Evolutionary conservation across 768 basidiomycete species (phyloP).

Genomic region (Artomyces pyxidatus): DNA sequence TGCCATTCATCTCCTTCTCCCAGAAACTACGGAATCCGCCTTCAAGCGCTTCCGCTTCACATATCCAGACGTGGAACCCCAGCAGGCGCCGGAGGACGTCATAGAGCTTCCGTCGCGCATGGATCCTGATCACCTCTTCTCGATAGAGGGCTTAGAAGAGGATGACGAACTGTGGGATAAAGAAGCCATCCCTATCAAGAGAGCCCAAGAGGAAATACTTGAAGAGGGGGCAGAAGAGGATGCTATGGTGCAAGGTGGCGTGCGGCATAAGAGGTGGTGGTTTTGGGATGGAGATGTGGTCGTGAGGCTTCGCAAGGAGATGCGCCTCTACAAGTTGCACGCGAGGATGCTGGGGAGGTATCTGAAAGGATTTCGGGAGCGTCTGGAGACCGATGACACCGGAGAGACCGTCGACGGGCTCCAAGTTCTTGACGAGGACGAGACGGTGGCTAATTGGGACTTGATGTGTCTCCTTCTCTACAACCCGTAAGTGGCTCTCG

Average conservation of each 20-base stretch:
- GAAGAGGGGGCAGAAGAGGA: background rate
- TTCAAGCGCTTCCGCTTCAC: background rate
- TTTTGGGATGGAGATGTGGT: background rate
- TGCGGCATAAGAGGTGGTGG: background rate
- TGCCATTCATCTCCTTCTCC: too few relatives aligned
- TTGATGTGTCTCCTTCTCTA: background rate
- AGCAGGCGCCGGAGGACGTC: background rate
- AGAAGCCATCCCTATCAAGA: background rate
- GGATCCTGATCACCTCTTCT: background rate
- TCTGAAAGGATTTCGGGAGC: background rate
- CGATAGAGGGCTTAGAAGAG: background rate
- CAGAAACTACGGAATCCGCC: too few relatives aligned
- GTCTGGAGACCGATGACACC: background rate
- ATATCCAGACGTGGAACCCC: background rate
- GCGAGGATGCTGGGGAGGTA: background rate
- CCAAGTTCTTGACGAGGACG: background rate
- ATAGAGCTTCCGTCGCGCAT: background rate
- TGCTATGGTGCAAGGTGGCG: background rate
- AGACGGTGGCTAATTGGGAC: background rate
- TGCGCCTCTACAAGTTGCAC: background rate
- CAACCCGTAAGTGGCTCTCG: background rate
- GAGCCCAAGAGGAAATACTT: background rate
- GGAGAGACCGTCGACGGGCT: background rate
- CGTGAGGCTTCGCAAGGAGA: background rate
- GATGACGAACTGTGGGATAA: background rate